These are phyloP conservation scores for Alternaria arbusti DNA, from an alignment of 2,329 filamentous ascomycete genomes.

Conservation along the genomic window DNA sequence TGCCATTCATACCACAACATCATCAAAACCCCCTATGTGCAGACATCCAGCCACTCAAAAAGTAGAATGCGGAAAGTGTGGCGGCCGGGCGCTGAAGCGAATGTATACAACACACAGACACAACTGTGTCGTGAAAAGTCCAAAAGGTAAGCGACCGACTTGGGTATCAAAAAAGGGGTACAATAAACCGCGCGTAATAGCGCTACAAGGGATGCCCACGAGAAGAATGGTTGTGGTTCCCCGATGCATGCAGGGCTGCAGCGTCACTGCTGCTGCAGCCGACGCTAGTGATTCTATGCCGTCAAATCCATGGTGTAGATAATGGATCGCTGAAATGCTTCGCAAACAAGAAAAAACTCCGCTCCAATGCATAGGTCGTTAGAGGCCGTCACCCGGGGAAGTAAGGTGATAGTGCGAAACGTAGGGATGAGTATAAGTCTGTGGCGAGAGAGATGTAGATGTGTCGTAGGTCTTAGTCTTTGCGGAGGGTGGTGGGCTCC, in stretches of 20 bases:
- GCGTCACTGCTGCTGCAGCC: constrained; percentile 8
- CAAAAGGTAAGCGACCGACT: constrained; percentile 39
- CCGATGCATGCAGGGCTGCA: constrained; percentile 8
- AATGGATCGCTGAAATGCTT: constrained; percentile 46
- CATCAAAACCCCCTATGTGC: constrained; percentile 15
- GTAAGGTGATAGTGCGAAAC: constrained; percentile 27
- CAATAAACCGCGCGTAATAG: constrained; percentile 24
- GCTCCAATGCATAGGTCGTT: constrained; percentile 47
- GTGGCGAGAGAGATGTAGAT: constrained; percentile 13
- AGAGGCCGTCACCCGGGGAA: constrained; percentile 36
- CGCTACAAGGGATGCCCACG: constrained; percentile 19
- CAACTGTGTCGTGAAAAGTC: constrained; percentile 17
- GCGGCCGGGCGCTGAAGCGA: constrained; percentile 37
- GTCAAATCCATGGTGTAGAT: constrained; percentile 14
- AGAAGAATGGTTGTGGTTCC: constrained; percentile 18
- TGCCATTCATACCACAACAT: constrained; percentile 1
- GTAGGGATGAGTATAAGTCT: constrained; percentile 30
- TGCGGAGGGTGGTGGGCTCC: constrained; percentile 37
- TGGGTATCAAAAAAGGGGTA: constrained; percentile 40
- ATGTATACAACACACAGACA: constrained; percentile 24
- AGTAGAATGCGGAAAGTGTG: constrained; percentile 18
- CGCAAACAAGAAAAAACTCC: constrained; percentile 44
- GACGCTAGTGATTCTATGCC: constrained; percentile 35
- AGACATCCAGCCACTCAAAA: constrained; percentile 27
- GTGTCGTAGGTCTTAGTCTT: constrained; percentile 21